Percentiles rank a stretch among this genome's conserved stretches.
Conservation (phyloP, 768 basidiomycete species). For the Stropharia rugosoannulata region DNA sequence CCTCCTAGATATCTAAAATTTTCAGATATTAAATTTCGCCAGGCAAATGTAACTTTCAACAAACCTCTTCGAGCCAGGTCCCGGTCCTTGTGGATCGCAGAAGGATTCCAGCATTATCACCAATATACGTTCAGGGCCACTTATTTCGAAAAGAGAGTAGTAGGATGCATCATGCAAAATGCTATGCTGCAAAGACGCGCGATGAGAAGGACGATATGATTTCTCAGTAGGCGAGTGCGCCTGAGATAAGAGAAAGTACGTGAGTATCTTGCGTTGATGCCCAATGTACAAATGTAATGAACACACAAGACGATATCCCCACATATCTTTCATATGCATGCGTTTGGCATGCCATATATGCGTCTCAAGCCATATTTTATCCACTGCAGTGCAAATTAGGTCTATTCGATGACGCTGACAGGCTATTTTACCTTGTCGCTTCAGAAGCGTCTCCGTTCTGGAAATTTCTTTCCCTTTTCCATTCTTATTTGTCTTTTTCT, state of each 20-base stretch:
- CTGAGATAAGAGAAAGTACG: slow-evolving; percentile 31
- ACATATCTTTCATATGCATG: slow-evolving; percentile 91
- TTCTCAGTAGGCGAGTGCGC: slow-evolving; percentile 90
- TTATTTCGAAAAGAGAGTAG: slow-evolving; percentile 70
- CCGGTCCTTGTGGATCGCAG: slow-evolving; percentile 63
- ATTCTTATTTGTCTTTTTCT: slow-evolving; percentile 55
- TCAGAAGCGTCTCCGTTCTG: slow-evolving; percentile 60
- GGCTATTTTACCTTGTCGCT: slow-evolving; percentile 65
- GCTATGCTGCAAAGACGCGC: slow-evolving; percentile 81
- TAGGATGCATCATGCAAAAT: slow-evolving; percentile 94
- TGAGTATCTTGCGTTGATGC: background rate
- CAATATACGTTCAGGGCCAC: slow-evolving; percentile 59
- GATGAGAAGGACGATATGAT: slow-evolving; percentile 86
- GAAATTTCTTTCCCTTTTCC: slow-evolving; percentile 60
- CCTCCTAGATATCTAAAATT: slow-evolving; percentile 61
- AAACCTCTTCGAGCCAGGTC: slow-evolving; percentile 64
- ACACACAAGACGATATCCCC: slow-evolving; percentile 84
- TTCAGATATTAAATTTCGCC: background rate
- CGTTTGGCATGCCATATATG: slow-evolving; percentile 98
- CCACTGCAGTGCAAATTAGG: slow-evolving; percentile 40
- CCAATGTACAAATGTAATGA: too few relatives aligned
- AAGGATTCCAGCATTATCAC: slow-evolving; percentile 48
- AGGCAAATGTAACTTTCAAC: background rate
- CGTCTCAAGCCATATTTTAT: slow-evolving; percentile 93
- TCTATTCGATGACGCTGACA: background rate